Evolutionary conservation across 345 rosid species (phyloP).

Genomic region (Hibiscus mutabilis): DNA sequence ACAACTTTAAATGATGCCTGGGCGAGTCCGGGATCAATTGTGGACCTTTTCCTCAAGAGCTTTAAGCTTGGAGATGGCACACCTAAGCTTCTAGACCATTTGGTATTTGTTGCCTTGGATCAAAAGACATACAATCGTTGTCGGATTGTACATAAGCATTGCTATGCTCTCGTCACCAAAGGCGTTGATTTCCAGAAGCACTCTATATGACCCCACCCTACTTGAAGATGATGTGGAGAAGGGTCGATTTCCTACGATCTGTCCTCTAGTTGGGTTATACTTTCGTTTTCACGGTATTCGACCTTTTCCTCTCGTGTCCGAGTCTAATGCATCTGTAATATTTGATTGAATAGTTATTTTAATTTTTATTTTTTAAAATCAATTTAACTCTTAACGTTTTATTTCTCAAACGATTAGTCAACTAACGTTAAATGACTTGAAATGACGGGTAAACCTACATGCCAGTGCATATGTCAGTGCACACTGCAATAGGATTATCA

Average conservation of each 20-base stretch:
- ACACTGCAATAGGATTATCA: too few relatives aligned
- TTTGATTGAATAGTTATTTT: too few relatives aligned
- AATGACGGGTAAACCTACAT: too few relatives aligned
- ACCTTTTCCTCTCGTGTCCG: background rate
- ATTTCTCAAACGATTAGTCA: too few relatives aligned
- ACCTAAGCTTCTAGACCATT: slow-evolving; percentile 46
- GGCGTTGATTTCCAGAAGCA: slow-evolving; percentile 81
- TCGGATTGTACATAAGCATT: slow-evolving; percentile 43
- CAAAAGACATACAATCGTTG: slow-evolving; percentile 59
- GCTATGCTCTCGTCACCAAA: slow-evolving; percentile 59
- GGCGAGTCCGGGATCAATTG: slow-evolving; percentile 58
- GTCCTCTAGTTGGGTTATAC: slow-evolving; percentile 83
- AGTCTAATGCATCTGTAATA: background rate
- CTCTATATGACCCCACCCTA: slow-evolving; percentile 72
- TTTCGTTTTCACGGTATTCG: slow-evolving; percentile 79
- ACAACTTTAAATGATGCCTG: slow-evolving; percentile 83
- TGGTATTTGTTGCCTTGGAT: slow-evolving; percentile 75
- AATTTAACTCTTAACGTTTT: too few relatives aligned
- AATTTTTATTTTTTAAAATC: too few relatives aligned
- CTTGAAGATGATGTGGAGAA: slow-evolving; percentile 92
- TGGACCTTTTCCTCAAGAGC: slow-evolving; percentile 80
- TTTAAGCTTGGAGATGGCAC: slow-evolving; percentile 62
- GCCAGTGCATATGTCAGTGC: too few relatives aligned
- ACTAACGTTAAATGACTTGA: too few relatives aligned
- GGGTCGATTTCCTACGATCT: slow-evolving; percentile 59